These are phyloP conservation scores for Puccinia hordei DNA, from an alignment of 1,284 basidiomycete genomes.

Conservation along the genomic window DNA sequence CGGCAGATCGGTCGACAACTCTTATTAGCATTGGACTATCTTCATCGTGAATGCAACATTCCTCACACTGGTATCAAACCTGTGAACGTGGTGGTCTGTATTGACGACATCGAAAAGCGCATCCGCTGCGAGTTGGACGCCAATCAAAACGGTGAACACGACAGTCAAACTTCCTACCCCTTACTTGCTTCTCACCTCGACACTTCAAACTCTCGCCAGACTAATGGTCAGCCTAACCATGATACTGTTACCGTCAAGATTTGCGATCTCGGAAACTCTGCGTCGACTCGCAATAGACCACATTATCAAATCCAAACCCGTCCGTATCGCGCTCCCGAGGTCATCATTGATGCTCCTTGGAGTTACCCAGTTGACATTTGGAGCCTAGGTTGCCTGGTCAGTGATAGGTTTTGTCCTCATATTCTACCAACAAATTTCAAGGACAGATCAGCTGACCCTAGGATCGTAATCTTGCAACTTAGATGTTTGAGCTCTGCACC, in stretches of 20 bases:
- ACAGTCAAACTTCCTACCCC: conserved; percentile 65
- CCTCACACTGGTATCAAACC: conserved; percentile 92
- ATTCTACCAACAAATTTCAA: too few species aligned
- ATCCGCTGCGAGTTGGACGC: conserved; percentile 80
- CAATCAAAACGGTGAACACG: conserved; percentile 60
- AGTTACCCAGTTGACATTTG: conserved; percentile 91
- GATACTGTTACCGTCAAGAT: conserved; percentile 98
- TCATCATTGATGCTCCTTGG: conserved; percentile 94
- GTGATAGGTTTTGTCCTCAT: not conserved
- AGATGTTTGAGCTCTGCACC: conserved; percentile 76
- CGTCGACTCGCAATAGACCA: conserved; percentile 60
- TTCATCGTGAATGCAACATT: conserved; percentile 93
- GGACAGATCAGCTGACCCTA: too few species aligned
- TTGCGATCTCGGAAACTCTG: conserved; percentile 85
- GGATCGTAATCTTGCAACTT: conserved; percentile 64
- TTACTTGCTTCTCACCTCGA: conserved; percentile 16
- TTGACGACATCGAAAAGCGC: conserved; percentile 93
- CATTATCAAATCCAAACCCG: conserved; percentile 73
- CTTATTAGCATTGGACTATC: conserved; percentile 91
- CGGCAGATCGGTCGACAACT: conserved; percentile 97
- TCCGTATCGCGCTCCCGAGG: conserved; percentile 96
- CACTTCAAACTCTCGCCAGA: not conserved
- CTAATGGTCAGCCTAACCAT: conserved; percentile 63
- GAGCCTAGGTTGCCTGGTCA: conserved; percentile 89
- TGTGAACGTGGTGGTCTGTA: conserved; percentile 95